A percentile compares a stretch with the other conserved stretches of the same genome.
Conservation (phyloP, 2,329 filamentous ascomycete genomes). For the Trichoderma koningiopsis region DNA sequence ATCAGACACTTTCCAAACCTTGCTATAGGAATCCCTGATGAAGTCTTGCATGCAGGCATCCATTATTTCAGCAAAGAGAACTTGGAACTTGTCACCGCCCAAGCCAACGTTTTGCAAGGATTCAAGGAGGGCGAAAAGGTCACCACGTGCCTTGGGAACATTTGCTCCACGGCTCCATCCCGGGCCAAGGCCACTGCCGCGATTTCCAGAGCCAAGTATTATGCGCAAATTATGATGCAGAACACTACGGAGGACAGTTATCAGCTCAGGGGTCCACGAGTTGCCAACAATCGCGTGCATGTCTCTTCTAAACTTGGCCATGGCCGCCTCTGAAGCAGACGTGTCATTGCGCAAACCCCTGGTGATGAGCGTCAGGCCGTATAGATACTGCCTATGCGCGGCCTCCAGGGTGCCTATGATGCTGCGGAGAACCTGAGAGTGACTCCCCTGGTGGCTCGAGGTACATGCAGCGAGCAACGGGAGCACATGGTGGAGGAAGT, state of each 20-base stretch:
- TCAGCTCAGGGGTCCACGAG: slow-evolving; percentile 57
- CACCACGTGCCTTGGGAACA: slow-evolving; percentile 47
- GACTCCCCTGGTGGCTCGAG: slow-evolving; percentile 48
- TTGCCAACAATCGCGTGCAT: slow-evolving; percentile 67
- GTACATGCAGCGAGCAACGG: slow-evolving; percentile 56
- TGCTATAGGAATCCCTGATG: slow-evolving; percentile 62
- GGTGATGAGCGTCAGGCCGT: slow-evolving; percentile 55
- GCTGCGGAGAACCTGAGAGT: slow-evolving; percentile 51
- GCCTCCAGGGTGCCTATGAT: slow-evolving; percentile 62
- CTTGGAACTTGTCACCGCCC: slow-evolving; percentile 68
- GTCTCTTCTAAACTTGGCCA: slow-evolving; percentile 60
- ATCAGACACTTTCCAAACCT: slow-evolving; percentile 55
- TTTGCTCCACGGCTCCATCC: slow-evolving; percentile 30
- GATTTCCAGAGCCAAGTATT: slow-evolving; percentile 44
- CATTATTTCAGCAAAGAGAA: slow-evolving; percentile 72
- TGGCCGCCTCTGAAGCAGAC: slow-evolving; percentile 40
- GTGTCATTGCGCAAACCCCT: slow-evolving; percentile 48
- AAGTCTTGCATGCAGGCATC: slow-evolving; percentile 65
- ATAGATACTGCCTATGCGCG: slow-evolving; percentile 59
- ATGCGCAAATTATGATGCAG: slow-evolving; percentile 55
- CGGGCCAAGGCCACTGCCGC: slow-evolving; percentile 24
- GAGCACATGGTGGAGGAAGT: slow-evolving; percentile 62
- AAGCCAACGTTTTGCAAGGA: slow-evolving; percentile 67
- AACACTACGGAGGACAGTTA: slow-evolving; percentile 56
- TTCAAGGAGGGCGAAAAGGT: slow-evolving; percentile 59